phyloP scores from a whole-genome alignment of 441 rosid genomes.

The Sinapis alba region DNA sequence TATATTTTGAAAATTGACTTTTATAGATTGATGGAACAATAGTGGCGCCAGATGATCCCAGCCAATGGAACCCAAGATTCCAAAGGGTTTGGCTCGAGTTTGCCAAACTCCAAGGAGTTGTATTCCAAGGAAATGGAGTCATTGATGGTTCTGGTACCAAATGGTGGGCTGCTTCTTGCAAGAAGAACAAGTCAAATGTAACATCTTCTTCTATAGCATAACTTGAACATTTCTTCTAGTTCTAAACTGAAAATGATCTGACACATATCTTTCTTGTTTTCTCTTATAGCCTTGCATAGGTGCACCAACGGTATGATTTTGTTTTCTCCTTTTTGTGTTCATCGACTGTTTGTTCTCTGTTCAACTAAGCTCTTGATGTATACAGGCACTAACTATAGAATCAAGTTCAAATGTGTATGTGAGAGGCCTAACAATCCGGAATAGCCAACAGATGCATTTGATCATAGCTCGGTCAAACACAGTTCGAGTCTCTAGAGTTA shows the following conservation, averaged over 20 bases:
- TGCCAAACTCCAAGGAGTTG: constrained; percentile 70
- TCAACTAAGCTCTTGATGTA: not conserved
- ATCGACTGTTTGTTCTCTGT: not conserved
- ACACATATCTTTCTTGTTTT: constrained; percentile 40
- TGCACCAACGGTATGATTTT: constrained; percentile 79
- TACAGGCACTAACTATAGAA: constrained; percentile 89
- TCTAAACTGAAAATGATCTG: constrained; percentile 5
- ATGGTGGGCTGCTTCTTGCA: constrained; percentile 99
- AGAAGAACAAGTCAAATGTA: constrained; percentile 90
- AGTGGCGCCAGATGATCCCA: constrained; percentile 83
- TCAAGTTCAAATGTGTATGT: constrained; percentile 79
- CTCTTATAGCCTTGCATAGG: constrained; percentile 84
- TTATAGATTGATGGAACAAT: constrained; percentile 90
- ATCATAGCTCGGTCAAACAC: constrained; percentile 70
- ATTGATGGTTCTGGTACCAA: constrained; percentile 91
- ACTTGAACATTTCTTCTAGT: not conserved
- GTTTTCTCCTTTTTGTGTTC: constrained; percentile 19
- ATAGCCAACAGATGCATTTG: constrained; percentile 97
- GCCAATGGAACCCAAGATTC: constrained; percentile 72
- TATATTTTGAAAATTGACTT: constrained; percentile 7
- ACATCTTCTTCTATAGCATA: not conserved
- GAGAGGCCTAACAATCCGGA: constrained; percentile 78
- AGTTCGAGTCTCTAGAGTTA: constrained; percentile 64
- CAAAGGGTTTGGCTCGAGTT: constrained; percentile 82
- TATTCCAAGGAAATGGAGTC: constrained; percentile 86